Percentiles rank a stretch among this genome's conserved stretches.
phyloP scores from a whole-genome alignment of 371 early-diverging fungal genomes.

The Funneliformis caledonium region DNA sequence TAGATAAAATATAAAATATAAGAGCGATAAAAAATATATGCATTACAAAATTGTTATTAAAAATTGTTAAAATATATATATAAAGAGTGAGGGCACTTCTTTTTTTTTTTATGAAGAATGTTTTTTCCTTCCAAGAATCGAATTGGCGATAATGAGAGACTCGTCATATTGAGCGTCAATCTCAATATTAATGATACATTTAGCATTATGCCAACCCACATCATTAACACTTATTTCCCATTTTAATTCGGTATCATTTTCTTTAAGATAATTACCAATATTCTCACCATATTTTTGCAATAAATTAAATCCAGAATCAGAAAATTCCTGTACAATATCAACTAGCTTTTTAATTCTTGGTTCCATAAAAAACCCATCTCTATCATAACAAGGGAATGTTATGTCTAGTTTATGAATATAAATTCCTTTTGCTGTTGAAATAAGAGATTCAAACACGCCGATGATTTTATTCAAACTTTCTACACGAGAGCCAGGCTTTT shows the following conservation, averaged over 20 bases:
- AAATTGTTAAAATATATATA: no score
- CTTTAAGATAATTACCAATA: neutral
- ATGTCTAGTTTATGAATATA: neutral
- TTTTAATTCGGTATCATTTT: neutral
- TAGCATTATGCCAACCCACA: neutral
- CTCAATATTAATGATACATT: neutral
- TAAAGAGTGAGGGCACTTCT: no score
- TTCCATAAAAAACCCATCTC: neutral
- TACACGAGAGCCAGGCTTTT: neutral
- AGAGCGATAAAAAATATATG: no score
- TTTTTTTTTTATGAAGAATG: no score
- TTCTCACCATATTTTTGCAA: neutral
- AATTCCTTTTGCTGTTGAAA: neutral
- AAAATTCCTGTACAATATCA: neutral
- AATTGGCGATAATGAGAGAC: neutral
- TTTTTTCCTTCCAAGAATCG: neutral
- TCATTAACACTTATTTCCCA: neutral
- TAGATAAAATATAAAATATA: no score
- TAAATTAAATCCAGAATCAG: neutral
- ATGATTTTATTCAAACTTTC: neutral
- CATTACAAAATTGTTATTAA: no score
- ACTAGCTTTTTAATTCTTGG: neutral
- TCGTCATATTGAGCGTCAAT: neutral
- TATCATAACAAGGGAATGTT: neutral
- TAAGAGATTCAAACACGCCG: neutral